Base-by-base conservation (phyloP, 352 stramenopile species). In the Pythium biforme region DNA sequence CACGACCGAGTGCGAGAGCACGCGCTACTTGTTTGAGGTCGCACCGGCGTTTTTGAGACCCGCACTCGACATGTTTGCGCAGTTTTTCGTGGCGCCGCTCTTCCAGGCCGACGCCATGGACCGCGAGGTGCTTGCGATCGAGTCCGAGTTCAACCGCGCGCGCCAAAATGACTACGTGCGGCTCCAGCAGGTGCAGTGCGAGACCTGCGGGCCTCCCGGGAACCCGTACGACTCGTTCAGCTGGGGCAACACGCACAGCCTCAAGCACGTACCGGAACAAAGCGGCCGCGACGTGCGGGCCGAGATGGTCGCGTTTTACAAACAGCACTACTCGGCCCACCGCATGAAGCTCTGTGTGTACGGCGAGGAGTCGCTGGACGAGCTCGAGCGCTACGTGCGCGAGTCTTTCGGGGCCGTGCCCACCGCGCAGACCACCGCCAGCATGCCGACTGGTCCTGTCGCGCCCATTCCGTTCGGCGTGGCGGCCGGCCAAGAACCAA, bases 11-110 rank as follows among this genome's bases (percentile, higher is more conserved):
- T 85, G 83, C 29, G 87, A 96, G 68, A 71, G 56, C 49, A 97
- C 89, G 25, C 74, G 81, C 41, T 97, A 87, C 64, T 75, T 95
- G 47, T 97, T 97, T 70, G 84, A 95, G 52, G 68, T 95, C 8
- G 58, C 73, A 3, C 64, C 68, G 27, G 20, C 25, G 17, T 55
- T 55, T 37, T 55, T 89, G 17, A 46, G 47, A 0, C 31, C 76
- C 22, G 77, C 80, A 10, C 68, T 93, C 15, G 78, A 92, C 46
- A 90, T 87, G 58, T 97, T 97, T 74, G 83, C 88, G 15, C 83
- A 96, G 68, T 97, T 95, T 59, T 97, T 97, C 71, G 81, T 96
- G 31, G 64, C 66, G 6, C 89, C 89, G 26, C 66, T 92, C 22
- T 74, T 94, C 48, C 56, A 70, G 29, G 37, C 53, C 19, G 73